These are phyloP conservation scores for Trichoderma gamsii DNA, from an alignment of 495 filamentous ascomycete genomes.

Conservation along the genomic window DNA sequence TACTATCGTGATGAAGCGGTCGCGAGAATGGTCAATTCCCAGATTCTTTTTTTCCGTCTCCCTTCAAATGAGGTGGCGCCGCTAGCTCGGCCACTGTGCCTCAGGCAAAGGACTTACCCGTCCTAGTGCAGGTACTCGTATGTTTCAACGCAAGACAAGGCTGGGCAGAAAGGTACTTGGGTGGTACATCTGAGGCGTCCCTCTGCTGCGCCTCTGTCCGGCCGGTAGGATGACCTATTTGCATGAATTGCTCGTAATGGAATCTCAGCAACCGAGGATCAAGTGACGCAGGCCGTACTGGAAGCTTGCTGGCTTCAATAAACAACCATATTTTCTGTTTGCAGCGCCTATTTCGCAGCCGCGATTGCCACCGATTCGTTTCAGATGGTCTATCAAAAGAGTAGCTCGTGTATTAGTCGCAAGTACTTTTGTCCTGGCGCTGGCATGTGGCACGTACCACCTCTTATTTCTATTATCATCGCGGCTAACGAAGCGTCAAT, in stretches of 20 bases:
- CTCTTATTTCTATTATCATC: constrained; percentile 9
- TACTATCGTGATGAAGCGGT: background rate
- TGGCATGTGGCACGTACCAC: constrained; percentile 9
- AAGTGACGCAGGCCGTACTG: no score
- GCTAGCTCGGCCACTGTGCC: background rate
- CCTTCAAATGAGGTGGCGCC: background rate
- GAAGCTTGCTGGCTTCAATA: no score
- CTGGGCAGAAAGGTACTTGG: no score
- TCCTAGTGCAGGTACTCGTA: background rate
- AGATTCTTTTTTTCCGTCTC: background rate
- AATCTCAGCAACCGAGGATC: background rate
- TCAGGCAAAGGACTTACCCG: background rate
- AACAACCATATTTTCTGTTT: background rate
- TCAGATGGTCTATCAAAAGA: background rate
- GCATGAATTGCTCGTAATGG: background rate
- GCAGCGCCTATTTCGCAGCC: background rate
- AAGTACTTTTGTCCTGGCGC: background rate
- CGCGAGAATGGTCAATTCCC: background rate
- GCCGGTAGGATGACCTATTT: background rate
- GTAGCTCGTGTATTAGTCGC: background rate
- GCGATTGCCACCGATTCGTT: background rate
- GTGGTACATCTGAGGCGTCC: background rate
- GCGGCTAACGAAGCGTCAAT: constrained; percentile 7
- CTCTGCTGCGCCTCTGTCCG: constrained; percentile 7
- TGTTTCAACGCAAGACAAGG: no score